Conservation (phyloP, 2,329 filamentous ascomycete species). For the Drechslera avenae region DNA sequence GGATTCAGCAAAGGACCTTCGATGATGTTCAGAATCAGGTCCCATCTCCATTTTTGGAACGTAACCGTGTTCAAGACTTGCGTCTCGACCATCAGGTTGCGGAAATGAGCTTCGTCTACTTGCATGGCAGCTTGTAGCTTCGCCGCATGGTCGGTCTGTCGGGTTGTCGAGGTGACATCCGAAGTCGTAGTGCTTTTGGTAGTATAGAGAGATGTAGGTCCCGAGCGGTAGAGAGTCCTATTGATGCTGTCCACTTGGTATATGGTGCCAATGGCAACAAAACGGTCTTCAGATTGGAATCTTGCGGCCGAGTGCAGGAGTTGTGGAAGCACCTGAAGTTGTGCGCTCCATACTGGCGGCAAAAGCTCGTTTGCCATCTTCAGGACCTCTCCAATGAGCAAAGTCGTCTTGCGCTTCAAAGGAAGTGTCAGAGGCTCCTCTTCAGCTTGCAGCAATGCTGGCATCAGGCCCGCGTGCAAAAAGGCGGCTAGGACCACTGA, state of each 20-base stretch:
- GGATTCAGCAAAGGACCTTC: conserved; percentile 90
- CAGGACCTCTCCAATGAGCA: conserved; percentile 88
- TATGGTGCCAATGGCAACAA: conserved; percentile 84
- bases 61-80: conserved; percentile 88
- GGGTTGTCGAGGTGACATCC: conserved; percentile 34
- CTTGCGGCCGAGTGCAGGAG: conserved; percentile 77
- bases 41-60: conserved; percentile 97
- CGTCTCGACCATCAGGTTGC: conserved; percentile 72
- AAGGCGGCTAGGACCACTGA: conserved; percentile 85
- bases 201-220: conserved; percentile 50
- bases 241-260: conserved; percentile 99
- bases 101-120: conserved; percentile 69
- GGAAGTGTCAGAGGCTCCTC: conserved; percentile 70
- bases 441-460: conserved; percentile 63
- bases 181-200: conserved; percentile 31
- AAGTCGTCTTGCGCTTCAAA: conserved; percentile 84
- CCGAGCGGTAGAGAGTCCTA: conserved; percentile 83
- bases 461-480: conserved; percentile 74
- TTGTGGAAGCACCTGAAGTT: conserved; percentile 85
- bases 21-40: conserved; percentile 85
- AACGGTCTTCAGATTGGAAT: conserved; percentile 73
- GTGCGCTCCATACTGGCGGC: conserved; percentile 78
- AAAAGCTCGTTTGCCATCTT: conserved; percentile 87
- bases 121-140: conserved; percentile 63
- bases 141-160: conserved; percentile 49